phyloP scores from a whole-genome alignment of 2,329 filamentous ascomycete species.

The Neoscytalidium dimidiatum region DNA sequence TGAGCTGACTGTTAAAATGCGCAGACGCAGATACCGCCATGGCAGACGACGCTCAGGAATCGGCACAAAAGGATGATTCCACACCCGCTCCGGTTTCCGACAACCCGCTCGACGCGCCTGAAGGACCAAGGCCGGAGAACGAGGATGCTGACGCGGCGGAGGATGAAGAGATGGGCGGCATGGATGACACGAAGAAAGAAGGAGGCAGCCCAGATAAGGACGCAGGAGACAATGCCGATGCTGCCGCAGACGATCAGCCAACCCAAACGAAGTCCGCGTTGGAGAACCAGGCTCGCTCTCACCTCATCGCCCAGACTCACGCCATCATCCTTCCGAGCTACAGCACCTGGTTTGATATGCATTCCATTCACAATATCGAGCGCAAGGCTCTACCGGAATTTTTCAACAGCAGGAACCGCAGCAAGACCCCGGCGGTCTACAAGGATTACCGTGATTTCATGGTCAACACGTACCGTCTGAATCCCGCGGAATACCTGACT shows the following conservation, averaged over 20 bases:
- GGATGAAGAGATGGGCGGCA: slow-evolving; percentile 68
- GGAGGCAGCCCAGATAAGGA: slow-evolving; percentile 28
- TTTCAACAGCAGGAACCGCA: slow-evolving; percentile 97
- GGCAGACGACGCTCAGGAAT: slow-evolving; percentile 47
- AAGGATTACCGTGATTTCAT: slow-evolving; percentile 99
- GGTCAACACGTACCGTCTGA: slow-evolving; percentile 98
- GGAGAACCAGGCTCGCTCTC: slow-evolving; percentile 85
- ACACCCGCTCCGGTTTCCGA: slow-evolving; percentile 59
- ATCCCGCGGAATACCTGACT: slow-evolving; percentile 93
- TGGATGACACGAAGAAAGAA: slow-evolving; percentile 41
- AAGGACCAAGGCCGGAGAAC: slow-evolving; percentile 58
- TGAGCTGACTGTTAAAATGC: not conserved
- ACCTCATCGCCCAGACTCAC: slow-evolving; percentile 90
- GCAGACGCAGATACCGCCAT: slow-evolving; percentile 57
- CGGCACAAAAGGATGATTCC: slow-evolving; percentile 45
- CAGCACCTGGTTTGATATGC: slow-evolving; percentile 99
- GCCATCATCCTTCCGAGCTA: slow-evolving; percentile 97
- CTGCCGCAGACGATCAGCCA: slow-evolving; percentile 55
- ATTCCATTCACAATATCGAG: slow-evolving; percentile 84
- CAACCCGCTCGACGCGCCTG: slow-evolving; percentile 69
- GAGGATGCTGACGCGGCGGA: slow-evolving; percentile 63
- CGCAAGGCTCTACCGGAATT: slow-evolving; percentile 95
- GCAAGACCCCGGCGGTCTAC: slow-evolving; percentile 96
- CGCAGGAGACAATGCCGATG: slow-evolving; percentile 31
- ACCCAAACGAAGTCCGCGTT: slow-evolving; percentile 76